Evolutionary conservation across 2,329 filamentous ascomycete species (phyloP).

Genomic region (Colletotrichum cereale): DNA sequence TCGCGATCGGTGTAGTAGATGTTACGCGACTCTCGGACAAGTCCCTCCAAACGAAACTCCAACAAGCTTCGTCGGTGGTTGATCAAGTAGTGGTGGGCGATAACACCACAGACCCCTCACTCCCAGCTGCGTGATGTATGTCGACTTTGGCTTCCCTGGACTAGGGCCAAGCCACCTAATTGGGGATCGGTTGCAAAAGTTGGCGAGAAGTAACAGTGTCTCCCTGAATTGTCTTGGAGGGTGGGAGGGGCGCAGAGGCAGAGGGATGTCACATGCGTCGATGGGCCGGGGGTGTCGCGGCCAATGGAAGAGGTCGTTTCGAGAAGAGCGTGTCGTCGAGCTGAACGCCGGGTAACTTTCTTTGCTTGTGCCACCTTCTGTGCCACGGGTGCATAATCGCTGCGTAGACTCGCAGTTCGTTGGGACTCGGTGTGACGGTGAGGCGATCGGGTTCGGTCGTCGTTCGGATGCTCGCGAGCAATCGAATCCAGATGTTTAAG

Average conservation of each 20-base stretch:
- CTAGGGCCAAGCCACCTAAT: conserved; percentile 33
- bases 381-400: neutral
- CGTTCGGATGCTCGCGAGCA: conserved; percentile 26
- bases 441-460: conserved; percentile 18
- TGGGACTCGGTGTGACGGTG: neutral
- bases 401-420: neutral
- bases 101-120: conserved; percentile 41
- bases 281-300: conserved; percentile 28
- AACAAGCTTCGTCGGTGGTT: conserved; percentile 26
- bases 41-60: conserved; percentile 17
- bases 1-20: conserved; percentile 11
- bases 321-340: conserved; percentile 23
- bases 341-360: conserved; percentile 17
- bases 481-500: conserved; percentile 32
- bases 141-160: conserved; percentile 27
- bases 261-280: conserved; percentile 41
- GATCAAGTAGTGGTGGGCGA: conserved; percentile 36
- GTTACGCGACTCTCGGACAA: conserved; percentile 26
- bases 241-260: conserved; percentile 38
- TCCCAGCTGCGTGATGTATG: conserved; percentile 31
- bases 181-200: conserved; percentile 27
- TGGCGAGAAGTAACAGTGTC: conserved; percentile 41
- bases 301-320: conserved; percentile 35
- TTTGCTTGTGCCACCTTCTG: neutral
- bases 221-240: conserved; percentile 33